These are phyloP conservation scores for Epichloe sibirici DNA, from an alignment of 2,329 filamentous ascomycete genomes.

Conservation along the genomic window DNA sequence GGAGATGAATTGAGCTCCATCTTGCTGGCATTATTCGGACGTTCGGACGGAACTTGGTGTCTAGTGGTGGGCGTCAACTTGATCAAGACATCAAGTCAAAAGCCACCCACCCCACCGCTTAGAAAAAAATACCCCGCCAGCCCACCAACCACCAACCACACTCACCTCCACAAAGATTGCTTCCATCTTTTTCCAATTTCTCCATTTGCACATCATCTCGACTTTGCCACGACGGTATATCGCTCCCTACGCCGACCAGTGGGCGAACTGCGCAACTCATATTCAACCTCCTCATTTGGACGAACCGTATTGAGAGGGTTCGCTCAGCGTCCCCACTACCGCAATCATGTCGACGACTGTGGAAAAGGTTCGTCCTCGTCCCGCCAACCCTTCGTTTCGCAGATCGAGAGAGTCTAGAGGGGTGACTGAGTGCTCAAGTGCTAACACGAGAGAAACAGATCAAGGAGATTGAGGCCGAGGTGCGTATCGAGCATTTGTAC, in stretches of 20 bases:
- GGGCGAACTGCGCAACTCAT: neutral
- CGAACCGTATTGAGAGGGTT: neutral
- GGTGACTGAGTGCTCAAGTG: conserved; percentile 5
- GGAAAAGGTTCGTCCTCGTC: conserved; percentile 63
- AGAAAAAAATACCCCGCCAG: conserved; percentile 28
- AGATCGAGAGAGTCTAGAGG: neutral
- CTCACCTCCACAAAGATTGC: conserved; percentile 1
- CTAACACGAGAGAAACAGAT: conserved; percentile 50
- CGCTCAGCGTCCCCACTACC: conserved; percentile 6
- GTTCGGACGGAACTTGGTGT: neutral
- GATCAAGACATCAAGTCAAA: neutral
- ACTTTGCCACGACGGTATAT: neutral
- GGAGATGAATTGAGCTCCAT: conserved; percentile 20
- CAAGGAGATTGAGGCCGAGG: conserved; percentile 92
- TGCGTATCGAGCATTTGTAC: conserved; percentile 31
- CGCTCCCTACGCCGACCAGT: neutral
- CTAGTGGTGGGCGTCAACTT: neutral
- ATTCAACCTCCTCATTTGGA: neutral
- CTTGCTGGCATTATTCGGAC: neutral
- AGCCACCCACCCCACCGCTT: neutral
- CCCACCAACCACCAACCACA: conserved; percentile 10
- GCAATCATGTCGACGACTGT: conserved; percentile 87
- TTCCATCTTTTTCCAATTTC: neutral
- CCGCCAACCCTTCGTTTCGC: neutral
- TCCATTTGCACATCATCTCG: no score